Base-by-base conservation (phyloP, 805 yeast genomes). In the Torulaspora quercuum region DNA sequence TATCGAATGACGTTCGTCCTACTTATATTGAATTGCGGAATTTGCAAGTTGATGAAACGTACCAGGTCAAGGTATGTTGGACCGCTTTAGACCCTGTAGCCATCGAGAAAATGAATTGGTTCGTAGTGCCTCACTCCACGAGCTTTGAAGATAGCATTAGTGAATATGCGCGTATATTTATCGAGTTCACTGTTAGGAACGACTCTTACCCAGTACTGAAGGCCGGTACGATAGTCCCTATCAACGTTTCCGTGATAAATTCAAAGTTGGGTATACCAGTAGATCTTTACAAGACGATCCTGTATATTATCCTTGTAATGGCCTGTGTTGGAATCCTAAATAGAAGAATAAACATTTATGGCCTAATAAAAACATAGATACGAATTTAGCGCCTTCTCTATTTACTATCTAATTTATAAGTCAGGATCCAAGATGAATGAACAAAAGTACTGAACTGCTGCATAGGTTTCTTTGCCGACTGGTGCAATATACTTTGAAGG, bases 401-500 rank as follows among this genome's bases (percentile, higher is more conserved):
- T n/a, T n/a, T n/a, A 7, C 9, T 30, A 31, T n/a, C n/a, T n/a
- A 24, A 33, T 17, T 47, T 41, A 67, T 13, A 57, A 42, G 19
- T 65, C 69, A 5, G 74, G 74, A 35, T 67, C 52, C 25, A 72
- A 42, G 19, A 73, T 62, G 48, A 78, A 78, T 12, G 70, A 67
- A 39, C 80, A 76, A 59, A 85, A 84, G 49, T 79, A 81, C 47
- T 73, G 73, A 15, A 84, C 64, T 2, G 88, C 80, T 1, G 80
- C 72, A 54, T 78, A 78, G 16, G 80, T 71, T 58, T 87, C 95
- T 37, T 67, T 64, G 1, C 94, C 95, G 6, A 83, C 94, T 1
- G 95, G 90, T 15, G 55, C 65, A 38, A 87, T 86, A 53, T 67
- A 75, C 49, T 73, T 74, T 1, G 79, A 51, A 5, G 95, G 95